Evolutionary conservation across 2,329 filamentous ascomycete species (phyloP).

Genomic region (Magnaporthiopsis incrustans): DNA sequence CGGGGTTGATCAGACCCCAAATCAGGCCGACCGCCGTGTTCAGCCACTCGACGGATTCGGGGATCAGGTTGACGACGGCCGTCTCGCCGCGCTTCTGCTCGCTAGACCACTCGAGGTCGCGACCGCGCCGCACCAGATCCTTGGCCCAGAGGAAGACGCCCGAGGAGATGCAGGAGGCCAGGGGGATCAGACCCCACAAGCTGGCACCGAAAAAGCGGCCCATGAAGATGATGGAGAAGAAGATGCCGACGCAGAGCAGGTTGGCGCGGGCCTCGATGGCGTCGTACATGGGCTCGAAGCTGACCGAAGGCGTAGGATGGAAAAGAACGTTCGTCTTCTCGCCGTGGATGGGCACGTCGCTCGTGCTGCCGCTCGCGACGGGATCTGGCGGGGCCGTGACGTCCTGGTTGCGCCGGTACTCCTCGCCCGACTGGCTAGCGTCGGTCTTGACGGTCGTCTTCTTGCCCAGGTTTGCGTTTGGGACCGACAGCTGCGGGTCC

Average conservation of each 20-base stretch:
- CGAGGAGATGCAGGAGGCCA: conserved; percentile 63
- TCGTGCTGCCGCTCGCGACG: conserved; percentile 70
- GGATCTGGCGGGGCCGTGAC: conserved; percentile 87
- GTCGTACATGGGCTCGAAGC: conserved; percentile 82
- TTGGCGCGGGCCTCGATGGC: conserved; percentile 68
- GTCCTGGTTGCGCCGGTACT: conserved; percentile 82
- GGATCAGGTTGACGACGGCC: conserved; percentile 80
- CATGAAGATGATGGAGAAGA: conserved; percentile 65
- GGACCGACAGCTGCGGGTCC: conserved; percentile 59
- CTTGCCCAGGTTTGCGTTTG: conserved; percentile 81
- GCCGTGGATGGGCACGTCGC: conserved; percentile 89
- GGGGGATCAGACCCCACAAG: conserved; percentile 66
- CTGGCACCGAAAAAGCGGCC: conserved; percentile 74
- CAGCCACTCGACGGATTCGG: conserved; percentile 93
- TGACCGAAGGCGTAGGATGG: conserved; percentile 84
- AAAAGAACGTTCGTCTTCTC: conserved; percentile 96
- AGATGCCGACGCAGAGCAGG: conserved; percentile 60
- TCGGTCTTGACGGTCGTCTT: conserved; percentile 65
- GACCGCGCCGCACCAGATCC: conserved; percentile 72
- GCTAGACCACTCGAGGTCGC: conserved; percentile 79
- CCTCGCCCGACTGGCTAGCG: conserved; percentile 60
- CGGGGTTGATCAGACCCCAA: conserved; percentile 89
- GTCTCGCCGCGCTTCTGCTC: conserved; percentile 80
- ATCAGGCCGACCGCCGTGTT: conserved; percentile 78
- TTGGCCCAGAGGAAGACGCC: conserved; percentile 87